Evolutionary conservation across 2,329 filamentous ascomycete species (phyloP).

Genomic region (Tolypocladium inflatum): DNA sequence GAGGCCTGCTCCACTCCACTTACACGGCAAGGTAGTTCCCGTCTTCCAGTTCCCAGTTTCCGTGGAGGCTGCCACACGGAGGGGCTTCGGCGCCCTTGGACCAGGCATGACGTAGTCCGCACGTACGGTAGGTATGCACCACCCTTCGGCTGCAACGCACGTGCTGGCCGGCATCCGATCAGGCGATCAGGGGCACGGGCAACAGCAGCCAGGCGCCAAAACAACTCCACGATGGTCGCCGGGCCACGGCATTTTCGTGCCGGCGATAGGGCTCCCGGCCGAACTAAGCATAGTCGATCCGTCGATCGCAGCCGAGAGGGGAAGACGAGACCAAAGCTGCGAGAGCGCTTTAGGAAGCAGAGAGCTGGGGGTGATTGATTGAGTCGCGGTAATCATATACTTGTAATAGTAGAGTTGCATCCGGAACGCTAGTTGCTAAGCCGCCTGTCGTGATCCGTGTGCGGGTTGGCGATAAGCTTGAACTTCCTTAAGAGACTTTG

Average conservation of each 20-base stretch:
- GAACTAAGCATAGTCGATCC: not conserved
- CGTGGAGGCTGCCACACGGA: slow-evolving; percentile 37
- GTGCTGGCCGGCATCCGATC: not conserved
- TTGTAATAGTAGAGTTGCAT: not conserved
- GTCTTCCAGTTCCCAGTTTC: slow-evolving; percentile 11
- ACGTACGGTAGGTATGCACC: no score
- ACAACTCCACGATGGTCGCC: not conserved
- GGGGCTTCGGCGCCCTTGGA: slow-evolving; percentile 34
- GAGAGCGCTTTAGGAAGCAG: not conserved
- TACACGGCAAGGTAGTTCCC: not conserved
- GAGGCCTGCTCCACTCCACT: not conserved
- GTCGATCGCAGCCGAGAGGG: not conserved
- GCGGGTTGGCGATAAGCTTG: not conserved
- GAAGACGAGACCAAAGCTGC: not conserved
- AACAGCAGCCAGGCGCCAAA: not conserved
- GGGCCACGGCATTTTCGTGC: not conserved
- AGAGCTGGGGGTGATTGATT: not conserved
- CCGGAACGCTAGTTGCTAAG: not conserved
- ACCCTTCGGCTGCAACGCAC: not conserved
- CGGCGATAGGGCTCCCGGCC: not conserved
- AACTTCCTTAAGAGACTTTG: not conserved
- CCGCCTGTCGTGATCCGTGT: not conserved
- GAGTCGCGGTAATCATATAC: not conserved
- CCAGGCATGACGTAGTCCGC: slow-evolving; percentile 16
- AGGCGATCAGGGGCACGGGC: not conserved